These are phyloP conservation scores for Rehmannia glutinosa DNA, from an alignment of 257 asterid species.

Conservation along the genomic window DNA sequence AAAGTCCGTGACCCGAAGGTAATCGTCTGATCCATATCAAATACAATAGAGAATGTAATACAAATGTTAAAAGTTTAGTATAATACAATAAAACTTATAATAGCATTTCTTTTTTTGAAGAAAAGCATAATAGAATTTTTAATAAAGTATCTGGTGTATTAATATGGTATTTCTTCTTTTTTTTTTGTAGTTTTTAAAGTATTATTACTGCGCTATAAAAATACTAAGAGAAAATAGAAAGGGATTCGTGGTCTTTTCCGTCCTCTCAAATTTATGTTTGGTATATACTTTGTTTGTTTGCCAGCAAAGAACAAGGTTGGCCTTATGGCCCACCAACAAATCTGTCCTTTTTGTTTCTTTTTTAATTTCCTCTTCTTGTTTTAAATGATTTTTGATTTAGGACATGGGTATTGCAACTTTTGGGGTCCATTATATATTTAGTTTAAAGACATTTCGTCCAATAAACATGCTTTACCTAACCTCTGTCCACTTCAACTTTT, in stretches of 20 bases:
- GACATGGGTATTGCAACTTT: background rate
- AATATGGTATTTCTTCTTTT: too few relatives aligned
- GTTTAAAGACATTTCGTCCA: slow-evolving; percentile 31
- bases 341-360: background rate
- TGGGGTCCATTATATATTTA: slow-evolving; percentile 12
- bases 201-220: too few relatives aligned
- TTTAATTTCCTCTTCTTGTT: background rate
- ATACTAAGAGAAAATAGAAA: background rate
- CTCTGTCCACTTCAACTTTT: slow-evolving; percentile 12
- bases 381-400: background rate
- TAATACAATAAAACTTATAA: too few relatives aligned
- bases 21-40: too few relatives aligned
- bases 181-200: too few relatives aligned
- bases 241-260: background rate
- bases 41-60: too few relatives aligned
- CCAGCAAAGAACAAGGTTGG: slow-evolving; percentile 11
- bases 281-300: slow-evolving; percentile 21
- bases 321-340: slow-evolving; percentile 6
- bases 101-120: too few relatives aligned
- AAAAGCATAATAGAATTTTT: too few relatives aligned
- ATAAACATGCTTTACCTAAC: slow-evolving; percentile 49
- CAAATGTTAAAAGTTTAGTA: too few relatives aligned
- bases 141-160: too few relatives aligned
- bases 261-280: background rate
- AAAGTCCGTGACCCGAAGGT: too few relatives aligned